Evolutionary conservation across 768 basidiomycete species (phyloP), one percentile per base, ranked within the genome.

Genomic region (Agrocybe chaxingu): DNA sequence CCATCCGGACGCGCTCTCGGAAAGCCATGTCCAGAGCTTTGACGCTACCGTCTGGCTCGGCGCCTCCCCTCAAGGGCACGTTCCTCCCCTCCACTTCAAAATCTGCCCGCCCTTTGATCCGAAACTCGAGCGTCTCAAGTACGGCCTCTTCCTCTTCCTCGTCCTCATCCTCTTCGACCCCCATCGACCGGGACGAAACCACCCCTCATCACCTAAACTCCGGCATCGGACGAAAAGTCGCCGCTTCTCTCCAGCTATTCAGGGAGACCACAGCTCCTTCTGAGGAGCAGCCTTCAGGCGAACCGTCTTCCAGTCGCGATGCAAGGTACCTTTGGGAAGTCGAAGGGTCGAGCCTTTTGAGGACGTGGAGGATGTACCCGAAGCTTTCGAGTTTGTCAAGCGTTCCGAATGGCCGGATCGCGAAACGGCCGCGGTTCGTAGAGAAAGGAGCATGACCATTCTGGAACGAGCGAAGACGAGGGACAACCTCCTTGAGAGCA

Each of bases 381-480:
- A 87, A 12, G 78, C 84, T 61, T 90, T 82, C 61, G 81, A 90
- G 71, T 90, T 89, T 58, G 87, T 91, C 42, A 90, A 89, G 63
- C 80, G 89, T 38, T 83, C 90, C 11, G 89, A 88, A 56, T 91
- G 90, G 90, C 87, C 86, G 1, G 88, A 89, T 64, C 80, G 86
- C 36, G 89, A 89, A 69, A 72, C 80, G 4, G 85, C 82, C 48
- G 85, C 84, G 13, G 71, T 84, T 43, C 75, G 87, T 50, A 73
- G 87, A 51, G 84, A 87, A 62, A 82, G 78, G 65, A 89, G 87
- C 61, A 71, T 76, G 33, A 80, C 82, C 13, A 74, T 73, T 16
- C 63, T 87, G 48, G 81, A 86, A 51, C 74, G 79, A 48, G 55
- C 76, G 12, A 72, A 71, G 60, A 77, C 79, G n/a, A 71, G 78